Evolutionary conservation across 2,329 filamentous ascomycete genomes (phyloP).

Genomic region (Fusarium scirpi): DNA sequence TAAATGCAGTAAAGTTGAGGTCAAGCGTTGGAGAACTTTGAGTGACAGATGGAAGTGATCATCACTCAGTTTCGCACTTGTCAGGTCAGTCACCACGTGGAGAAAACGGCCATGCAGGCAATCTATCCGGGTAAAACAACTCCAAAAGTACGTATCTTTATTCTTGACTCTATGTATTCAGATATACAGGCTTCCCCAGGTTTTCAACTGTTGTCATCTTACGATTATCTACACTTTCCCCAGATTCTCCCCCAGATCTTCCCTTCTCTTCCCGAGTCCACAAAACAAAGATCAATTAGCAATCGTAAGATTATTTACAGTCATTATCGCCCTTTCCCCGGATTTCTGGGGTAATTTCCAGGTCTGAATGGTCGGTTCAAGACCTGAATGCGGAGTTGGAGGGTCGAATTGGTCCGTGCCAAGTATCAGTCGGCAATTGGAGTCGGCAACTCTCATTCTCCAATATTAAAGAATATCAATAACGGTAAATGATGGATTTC

Average conservation of each 20-base stretch:
- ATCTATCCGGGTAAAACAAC: slow-evolving; percentile 3
- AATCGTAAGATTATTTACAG: slow-evolving; percentile 26
- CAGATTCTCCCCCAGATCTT: slow-evolving; percentile 17
- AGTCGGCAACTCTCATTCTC: slow-evolving; percentile 42
- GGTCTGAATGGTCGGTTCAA: slow-evolving; percentile 18
- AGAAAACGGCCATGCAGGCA: neutral
- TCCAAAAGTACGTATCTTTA: neutral
- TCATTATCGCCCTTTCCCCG: slow-evolving; percentile 22
- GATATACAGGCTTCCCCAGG: slow-evolving; percentile 34
- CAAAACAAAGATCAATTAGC: slow-evolving; percentile 26
- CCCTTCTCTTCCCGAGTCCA: slow-evolving; percentile 17
- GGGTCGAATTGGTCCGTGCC: slow-evolving; percentile 38
- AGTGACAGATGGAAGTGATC: neutral
- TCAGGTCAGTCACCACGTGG: neutral
- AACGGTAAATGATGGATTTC: neutral
- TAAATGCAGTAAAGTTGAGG: neutral
- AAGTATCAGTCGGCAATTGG: slow-evolving; percentile 43
- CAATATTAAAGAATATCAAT: neutral
- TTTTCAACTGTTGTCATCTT: slow-evolving; percentile 18
- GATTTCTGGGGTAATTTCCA: slow-evolving; percentile 32
- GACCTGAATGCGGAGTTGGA: slow-evolving; percentile 21
- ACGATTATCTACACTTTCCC: slow-evolving; percentile 4
- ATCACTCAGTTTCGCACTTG: neutral
- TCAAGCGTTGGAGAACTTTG: neutral
- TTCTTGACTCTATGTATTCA: too few species aligned